Evolutionary conservation across 768 basidiomycete genomes (phyloP), one percentile per base, ranked within the genome.

Genomic region (Phlebiopsis flavidoalba): DNA sequence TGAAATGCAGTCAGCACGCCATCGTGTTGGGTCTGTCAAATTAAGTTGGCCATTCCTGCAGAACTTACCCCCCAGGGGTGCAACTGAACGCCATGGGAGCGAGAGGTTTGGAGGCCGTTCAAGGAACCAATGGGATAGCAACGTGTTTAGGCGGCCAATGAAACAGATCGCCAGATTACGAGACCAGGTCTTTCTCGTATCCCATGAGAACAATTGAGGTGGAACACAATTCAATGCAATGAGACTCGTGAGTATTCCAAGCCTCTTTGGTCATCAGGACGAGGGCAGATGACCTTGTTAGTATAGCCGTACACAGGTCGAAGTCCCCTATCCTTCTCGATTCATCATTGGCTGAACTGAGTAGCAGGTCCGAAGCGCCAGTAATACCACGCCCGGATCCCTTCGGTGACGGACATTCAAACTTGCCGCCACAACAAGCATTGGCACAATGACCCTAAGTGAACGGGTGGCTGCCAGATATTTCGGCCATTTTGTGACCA

Each of bases 191-290:
- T 6, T n/a, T 52, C 22, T 26, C 43, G 47, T n/a, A n/a, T 40
- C 26, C 14, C 53, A 55, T 55, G 54, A 21, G 60, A 56, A 53
- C 53, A 53, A 46, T 60, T 49, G 19, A 47, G 46, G 26, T 43
- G 40, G 53, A 11, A 55, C 15, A 5, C 31, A 26, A 60, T 60
- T 56, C 60, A 56, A 17, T 60, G 46, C 15, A 17, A 26, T 19
- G 21, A 17, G 60, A 21, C 60, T 45, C 60, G 60, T 60, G 60
- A 60, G 60, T 60, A 40, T 31, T 31, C 53, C 46, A 47, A 50
- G 50, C 60, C 53, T 40, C 45, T 51, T 60, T 24, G 46, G 26
- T 55, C 53, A 8, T 49, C 22, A 33, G 36, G n/a, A 33, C 24
- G 11, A 15, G 43, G 26, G 46, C 60, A 60, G 19, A 52, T 60